Evolutionary conservation across 805 yeast species (phyloP).

Genomic region (Lachancea mirantina): DNA sequence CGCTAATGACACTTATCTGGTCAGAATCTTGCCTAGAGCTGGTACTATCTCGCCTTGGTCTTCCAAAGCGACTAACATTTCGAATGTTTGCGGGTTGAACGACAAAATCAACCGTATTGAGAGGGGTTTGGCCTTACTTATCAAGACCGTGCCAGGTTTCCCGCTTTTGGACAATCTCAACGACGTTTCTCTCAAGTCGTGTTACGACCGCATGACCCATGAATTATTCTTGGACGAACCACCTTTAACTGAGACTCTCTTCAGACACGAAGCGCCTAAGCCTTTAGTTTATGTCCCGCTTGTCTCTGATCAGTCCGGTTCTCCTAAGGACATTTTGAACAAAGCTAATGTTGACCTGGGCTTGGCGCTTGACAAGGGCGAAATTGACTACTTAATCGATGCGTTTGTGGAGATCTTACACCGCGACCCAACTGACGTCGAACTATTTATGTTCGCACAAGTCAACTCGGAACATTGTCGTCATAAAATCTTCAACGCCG

Average conservation of each 20-base stretch:
- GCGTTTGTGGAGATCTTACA: slow-evolving; percentile 72
- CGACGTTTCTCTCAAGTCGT: slow-evolving; percentile 55
- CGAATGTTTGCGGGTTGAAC: slow-evolving; percentile 77
- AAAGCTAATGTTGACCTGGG: slow-evolving; percentile 81
- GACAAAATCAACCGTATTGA: slow-evolving; percentile 74
- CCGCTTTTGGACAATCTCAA: slow-evolving; percentile 50
- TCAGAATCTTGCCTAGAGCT: slow-evolving; percentile 80
- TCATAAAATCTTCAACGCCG: slow-evolving; percentile 97
- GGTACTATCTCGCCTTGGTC: slow-evolving; percentile 99
- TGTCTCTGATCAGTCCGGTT: slow-evolving; percentile 32
- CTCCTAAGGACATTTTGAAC: slow-evolving; percentile 48
- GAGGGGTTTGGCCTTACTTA: slow-evolving; percentile 74
- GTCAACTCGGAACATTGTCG: slow-evolving; percentile 99
- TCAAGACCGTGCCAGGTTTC: slow-evolving; percentile 66
- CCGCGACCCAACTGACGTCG: slow-evolving; percentile 96
- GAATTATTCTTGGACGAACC: slow-evolving; percentile 47
- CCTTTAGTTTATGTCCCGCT: slow-evolving; percentile 74
- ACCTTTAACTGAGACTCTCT: slow-evolving; percentile 66
- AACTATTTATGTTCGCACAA: slow-evolving; percentile 97
- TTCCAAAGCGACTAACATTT: slow-evolving; percentile 94
- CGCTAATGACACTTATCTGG: slow-evolving; percentile 44
- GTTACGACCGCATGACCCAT: slow-evolving; percentile 95
- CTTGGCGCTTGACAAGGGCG: slow-evolving; percentile 90
- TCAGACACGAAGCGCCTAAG: slow-evolving; percentile 72
- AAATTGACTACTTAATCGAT: slow-evolving; percentile 75